Evolutionary conservation across 768 basidiomycete species (phyloP).

Genomic region (Hygrophoropsis aurantiaca): DNA sequence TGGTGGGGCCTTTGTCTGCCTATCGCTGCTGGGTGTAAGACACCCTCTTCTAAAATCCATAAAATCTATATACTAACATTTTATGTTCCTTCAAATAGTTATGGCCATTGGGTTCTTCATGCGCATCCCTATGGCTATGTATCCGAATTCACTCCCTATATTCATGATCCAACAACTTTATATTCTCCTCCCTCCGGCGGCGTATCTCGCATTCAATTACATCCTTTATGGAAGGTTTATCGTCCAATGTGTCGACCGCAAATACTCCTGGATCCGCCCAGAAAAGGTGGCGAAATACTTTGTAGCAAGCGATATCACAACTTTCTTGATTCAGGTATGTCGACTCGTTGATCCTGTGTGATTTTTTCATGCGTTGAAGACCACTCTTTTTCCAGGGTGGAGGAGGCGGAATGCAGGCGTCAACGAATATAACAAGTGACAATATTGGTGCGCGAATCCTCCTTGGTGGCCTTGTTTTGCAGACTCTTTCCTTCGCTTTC

Average conservation of each 20-base stretch:
- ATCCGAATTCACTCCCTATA: slow-evolving; percentile 18
- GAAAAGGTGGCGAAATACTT: slow-evolving; percentile 23
- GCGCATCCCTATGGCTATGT: slow-evolving; percentile 14
- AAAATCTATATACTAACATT: not conserved
- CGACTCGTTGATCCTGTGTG: not conserved
- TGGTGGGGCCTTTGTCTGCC: slow-evolving; percentile 34
- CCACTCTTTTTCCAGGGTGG: slow-evolving; percentile 14
- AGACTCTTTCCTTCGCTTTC: slow-evolving; percentile 22
- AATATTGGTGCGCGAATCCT: slow-evolving; percentile 18
- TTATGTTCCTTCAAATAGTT: slow-evolving; percentile 9
- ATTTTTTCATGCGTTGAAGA: no score
- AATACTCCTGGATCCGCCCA: slow-evolving; percentile 23
- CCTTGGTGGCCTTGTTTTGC: slow-evolving; percentile 23
- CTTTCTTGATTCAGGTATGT: slow-evolving; percentile 27
- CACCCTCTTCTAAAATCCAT: not conserved
- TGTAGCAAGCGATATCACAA: slow-evolving; percentile 24
- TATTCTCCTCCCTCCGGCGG: slow-evolving; percentile 23
- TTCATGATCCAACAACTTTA: slow-evolving; percentile 20
- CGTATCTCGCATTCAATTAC: slow-evolving; percentile 33
- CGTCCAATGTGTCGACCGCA: slow-evolving; percentile 12
- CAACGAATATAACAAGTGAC: not conserved
- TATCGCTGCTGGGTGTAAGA: slow-evolving; percentile 24
- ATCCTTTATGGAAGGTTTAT: slow-evolving; percentile 31
- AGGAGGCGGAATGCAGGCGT: slow-evolving; percentile 20
- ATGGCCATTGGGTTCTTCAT: slow-evolving; percentile 19